A percentile compares a stretch with the other conserved stretches of the same genome.
Evolutionary conservation across 2,329 filamentous ascomycete species (phyloP).

Genomic region (Corniculantispora saksenae): DNA sequence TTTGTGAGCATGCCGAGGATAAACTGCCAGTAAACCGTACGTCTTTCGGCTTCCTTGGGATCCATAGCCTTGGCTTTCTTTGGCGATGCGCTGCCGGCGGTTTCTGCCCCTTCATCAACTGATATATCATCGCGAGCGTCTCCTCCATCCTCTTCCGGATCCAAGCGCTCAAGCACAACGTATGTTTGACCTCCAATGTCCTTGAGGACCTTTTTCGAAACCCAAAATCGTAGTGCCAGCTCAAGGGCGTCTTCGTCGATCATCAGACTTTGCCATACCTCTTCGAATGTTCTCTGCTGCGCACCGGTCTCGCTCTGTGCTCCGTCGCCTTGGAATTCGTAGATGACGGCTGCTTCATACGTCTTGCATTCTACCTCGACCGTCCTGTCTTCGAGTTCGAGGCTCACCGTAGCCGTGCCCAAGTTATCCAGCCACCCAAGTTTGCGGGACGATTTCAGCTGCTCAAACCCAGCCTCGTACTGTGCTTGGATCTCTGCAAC

Average conservation of each 20-base stretch:
- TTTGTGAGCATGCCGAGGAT: slow-evolving; percentile 96
- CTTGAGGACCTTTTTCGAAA: slow-evolving; percentile 65
- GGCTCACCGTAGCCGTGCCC: slow-evolving; percentile 75
- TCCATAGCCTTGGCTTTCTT: slow-evolving; percentile 59
- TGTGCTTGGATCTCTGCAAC: slow-evolving; percentile 63
- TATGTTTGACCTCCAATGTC: slow-evolving; percentile 57
- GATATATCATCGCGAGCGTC: slow-evolving; percentile 35
- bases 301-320: slow-evolving; percentile 37
- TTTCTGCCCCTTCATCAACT: slow-evolving; percentile 26
- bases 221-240: slow-evolving; percentile 71
- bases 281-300: slow-evolving; percentile 48
- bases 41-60: slow-evolving; percentile 62
- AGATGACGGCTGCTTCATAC: slow-evolving; percentile 85
- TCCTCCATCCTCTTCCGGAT: slow-evolving; percentile 35
- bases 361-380: slow-evolving; percentile 73
- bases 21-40: slow-evolving; percentile 81
- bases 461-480: slow-evolving; percentile 77
- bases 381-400: slow-evolving; percentile 80
- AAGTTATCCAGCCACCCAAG: slow-evolving; percentile 85
- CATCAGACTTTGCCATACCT: slow-evolving; percentile 59
- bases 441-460: slow-evolving; percentile 79
- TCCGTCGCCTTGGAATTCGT: slow-evolving; percentile 67
- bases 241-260: slow-evolving; percentile 75
- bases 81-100: slow-evolving; percentile 40
- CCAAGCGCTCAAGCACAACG: slow-evolving; percentile 66